A percentile compares a stretch with the other conserved stretches of the same genome.
phyloP scores from a whole-genome alignment of 768 basidiomycete genomes.

The Psilocybe cyanescens region DNA sequence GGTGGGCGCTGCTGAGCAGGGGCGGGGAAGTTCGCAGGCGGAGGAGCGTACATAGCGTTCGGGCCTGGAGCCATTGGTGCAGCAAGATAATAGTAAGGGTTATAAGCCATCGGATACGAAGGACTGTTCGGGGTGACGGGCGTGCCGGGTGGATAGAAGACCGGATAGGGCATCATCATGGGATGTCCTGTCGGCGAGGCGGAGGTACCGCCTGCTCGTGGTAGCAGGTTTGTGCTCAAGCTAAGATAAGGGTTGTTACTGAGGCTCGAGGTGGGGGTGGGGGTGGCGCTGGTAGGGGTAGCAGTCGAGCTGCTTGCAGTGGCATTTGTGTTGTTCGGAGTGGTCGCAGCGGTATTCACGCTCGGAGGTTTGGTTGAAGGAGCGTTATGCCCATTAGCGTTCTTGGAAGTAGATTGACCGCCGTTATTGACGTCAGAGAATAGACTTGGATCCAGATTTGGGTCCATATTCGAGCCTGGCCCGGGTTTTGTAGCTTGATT shows the following conservation, averaged over 20 bases:
- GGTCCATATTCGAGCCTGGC: conserved; percentile 21
- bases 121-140: conserved; percentile 43
- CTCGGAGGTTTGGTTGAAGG: conserved; percentile 3
- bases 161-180: conserved; percentile 45
- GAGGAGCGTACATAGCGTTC: conserved; percentile 38
- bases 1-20: conserved; percentile 23
- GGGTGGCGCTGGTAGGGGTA: conserved; percentile 23
- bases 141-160: conserved; percentile 44
- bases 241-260: conserved; percentile 38
- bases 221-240: conserved; percentile 33
- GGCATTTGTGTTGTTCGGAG: conserved; percentile 13
- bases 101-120: conserved; percentile 37
- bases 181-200: conserved; percentile 31
- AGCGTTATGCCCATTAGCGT: not conserved
- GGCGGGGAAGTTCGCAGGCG: conserved; percentile 29
- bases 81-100: conserved; percentile 49
- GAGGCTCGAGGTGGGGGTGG: conserved; percentile 31
- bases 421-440: conserved; percentile 15
- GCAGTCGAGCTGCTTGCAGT: conserved; percentile 18
- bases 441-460: conserved; percentile 30
- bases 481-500: conserved; percentile 14
- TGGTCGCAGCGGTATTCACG: conserved; percentile 14
- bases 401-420: not conserved
- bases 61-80: conserved; percentile 38
- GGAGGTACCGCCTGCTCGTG: conserved; percentile 22